phyloP scores from a whole-genome alignment of 352 stramenopile species.

The Phytophthora tentaculata region DNA sequence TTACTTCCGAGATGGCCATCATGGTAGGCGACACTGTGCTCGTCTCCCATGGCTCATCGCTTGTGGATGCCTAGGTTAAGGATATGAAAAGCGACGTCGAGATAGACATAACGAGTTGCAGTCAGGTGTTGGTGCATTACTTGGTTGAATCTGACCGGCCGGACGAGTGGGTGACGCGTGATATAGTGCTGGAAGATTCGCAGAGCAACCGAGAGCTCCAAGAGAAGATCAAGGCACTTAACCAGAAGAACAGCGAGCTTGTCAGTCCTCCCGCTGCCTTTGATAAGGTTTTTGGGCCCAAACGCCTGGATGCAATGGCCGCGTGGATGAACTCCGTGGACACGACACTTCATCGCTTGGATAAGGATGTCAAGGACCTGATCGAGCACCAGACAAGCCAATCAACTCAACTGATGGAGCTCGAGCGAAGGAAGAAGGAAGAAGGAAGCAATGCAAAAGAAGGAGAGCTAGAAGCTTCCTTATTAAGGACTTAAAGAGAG shows the following conservation, averaged over 20 bases:
- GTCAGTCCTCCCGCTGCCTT: conserved; percentile 47
- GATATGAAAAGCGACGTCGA: conserved; percentile 34
- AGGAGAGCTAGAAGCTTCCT: conserved; percentile 10
- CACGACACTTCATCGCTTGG: conserved; percentile 15
- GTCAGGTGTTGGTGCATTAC: conserved; percentile 87
- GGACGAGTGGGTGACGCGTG: conserved; percentile 80
- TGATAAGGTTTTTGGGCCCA: conserved; percentile 22
- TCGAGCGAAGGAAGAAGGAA: conserved; percentile 27
- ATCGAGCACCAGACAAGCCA: conserved; percentile 16
- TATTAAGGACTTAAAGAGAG: conserved; percentile 25
- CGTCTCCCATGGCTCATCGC: conserved; percentile 64
- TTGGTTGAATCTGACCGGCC: conserved; percentile 81
- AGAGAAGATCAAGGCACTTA: conserved; percentile 54
- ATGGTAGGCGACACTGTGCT: conserved; percentile 66
- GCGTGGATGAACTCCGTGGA: conserved; percentile 39
- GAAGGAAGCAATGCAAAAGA: conserved; percentile 18
- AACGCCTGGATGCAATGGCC: conserved; percentile 25
- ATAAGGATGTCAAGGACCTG: conserved; percentile 19
- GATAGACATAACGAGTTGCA: background rate
- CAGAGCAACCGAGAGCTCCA: conserved; percentile 58
- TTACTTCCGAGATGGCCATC: conserved; percentile 39
- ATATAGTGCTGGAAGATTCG: conserved; percentile 68
- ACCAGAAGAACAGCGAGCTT: conserved; percentile 42
- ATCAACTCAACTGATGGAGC: conserved; percentile 8
- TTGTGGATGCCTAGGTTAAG: conserved; percentile 81